Base-by-base conservation (phyloP, 306 rosid species). In the Ammopiptanthus mongolicus region DNA sequence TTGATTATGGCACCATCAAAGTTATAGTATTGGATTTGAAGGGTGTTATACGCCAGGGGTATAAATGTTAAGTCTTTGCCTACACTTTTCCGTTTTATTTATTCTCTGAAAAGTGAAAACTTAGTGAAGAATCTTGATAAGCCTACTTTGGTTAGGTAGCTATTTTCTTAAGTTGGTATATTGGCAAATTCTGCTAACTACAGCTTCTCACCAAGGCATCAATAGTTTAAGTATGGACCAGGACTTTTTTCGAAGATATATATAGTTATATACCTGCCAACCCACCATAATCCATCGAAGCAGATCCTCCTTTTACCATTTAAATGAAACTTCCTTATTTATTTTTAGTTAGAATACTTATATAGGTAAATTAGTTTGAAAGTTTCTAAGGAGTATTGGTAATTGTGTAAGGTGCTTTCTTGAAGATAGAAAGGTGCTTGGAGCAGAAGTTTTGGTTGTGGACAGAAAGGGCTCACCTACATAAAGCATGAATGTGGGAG, bases 131-230 rank as follows among this genome's bases (percentile, higher is more conserved):
- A 81, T 78, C 81, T 71, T 84, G 44, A 71, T 79, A 87, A 80
- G 47, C 70, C 68, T 81, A 48, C 66, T 55, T 61, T 74, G 86
- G 95, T 89, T 78, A 80, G 87, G 81, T 84, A 72, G 82, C 90
- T 79, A 84, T 82, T 89, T 84, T 89, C 86, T 89, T 58, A 81
- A 81, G 94, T 84, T 84, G 95, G 88, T 91, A 42, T 84, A 70
- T 69, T 63, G 92, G 89, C 92, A 83, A 84, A 82, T 80, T 86
- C 82, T 81, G 55, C 86, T 78, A 86, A 88, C 94, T 31, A 81
- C 80, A 76, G 69, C 81, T 80, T 77, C 76, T 53, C 82, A 81
- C 77, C 57, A 22, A 61, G 78, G 62, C 52, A 66, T 75, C 72
- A 44, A 59, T 74, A 57, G 23, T 60, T 31, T 53, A 65, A 46